Evolutionary conservation across 2,329 filamentous ascomycete species (phyloP), one percentile per base, ranked within the genome.

Genomic region (Zarea fungicola): DNA sequence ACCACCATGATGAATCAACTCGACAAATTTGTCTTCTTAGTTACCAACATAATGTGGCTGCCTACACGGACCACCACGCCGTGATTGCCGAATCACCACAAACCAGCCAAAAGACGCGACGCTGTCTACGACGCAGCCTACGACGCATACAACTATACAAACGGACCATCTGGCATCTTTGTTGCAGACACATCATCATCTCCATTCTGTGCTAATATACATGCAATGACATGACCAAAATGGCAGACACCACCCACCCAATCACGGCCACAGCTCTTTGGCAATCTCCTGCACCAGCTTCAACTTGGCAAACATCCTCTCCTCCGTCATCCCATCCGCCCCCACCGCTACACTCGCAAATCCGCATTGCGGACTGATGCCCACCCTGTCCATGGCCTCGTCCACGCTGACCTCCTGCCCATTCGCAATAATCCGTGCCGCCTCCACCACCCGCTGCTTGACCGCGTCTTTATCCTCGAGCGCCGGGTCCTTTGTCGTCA

Each of bases 281-380:
- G 84, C 84, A 56, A 89, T 75, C 43, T 79, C 73, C 51, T 81
- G 76, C 26, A 88, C 84, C 50, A 89, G 69, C 68, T 80, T 75
- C 58, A 89, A 65, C 71, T 88, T 89, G 58, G 75, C 78, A 65
- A 81, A 75, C 84, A 88, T 88, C 57, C 82, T 84, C 29, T 84
- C 76, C 58, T 77, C 76, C 2, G 77, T 79, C 58, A 88, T 75
- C 31, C 77, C 73, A 60, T 89, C 86, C 1, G 66, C 67, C 6
- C 83, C 85, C 54, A 83, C 74, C 14, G 80, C 76, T 58, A 87
- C 83, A 57, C 81, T 86, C 4, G 85, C 85, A 62, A 85, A 85
- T 1, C 82, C 83, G 60, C 82, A 85, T 68, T 87, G 83, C 3
- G 84, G 83, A 60, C 80, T 85, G 23, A 87, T 79, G 37, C 82